Evolutionary conservation across 2,329 filamentous ascomycete genomes (phyloP).

Genomic region (Colletotrichum endophyticum): DNA sequence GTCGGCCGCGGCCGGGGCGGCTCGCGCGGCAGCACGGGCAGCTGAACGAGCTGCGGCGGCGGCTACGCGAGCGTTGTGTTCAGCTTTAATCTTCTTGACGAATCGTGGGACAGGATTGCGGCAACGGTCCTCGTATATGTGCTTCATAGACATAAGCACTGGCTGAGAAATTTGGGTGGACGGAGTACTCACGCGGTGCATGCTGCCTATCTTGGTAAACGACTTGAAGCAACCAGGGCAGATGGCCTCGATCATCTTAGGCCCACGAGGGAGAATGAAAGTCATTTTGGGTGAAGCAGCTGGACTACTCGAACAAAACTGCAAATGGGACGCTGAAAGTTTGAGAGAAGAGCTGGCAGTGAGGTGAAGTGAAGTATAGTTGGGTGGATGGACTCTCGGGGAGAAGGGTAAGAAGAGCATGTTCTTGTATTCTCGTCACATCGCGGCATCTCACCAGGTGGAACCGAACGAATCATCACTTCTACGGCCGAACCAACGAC

Average conservation of each 20-base stretch:
- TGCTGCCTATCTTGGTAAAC: conserved; percentile 6
- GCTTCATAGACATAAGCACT: background rate
- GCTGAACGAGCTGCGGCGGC: conserved; percentile 1
- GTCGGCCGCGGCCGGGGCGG: background rate
- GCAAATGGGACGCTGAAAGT: background rate
- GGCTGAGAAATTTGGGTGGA: no score
- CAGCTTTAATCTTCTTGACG: background rate
- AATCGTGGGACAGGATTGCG: background rate
- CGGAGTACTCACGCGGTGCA: background rate
- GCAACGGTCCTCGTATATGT: conserved; percentile 6
- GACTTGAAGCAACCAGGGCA: conserved; percentile 5
- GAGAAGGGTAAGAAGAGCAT: background rate
- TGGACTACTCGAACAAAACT: background rate
- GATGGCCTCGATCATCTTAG: conserved; percentile 4
- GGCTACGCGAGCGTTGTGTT: background rate
- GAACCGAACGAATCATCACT: background rate
- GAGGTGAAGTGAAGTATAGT: background rate
- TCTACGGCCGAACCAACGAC: background rate
- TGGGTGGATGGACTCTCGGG: background rate
- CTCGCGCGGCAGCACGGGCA: background rate
- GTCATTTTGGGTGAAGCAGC: background rate
- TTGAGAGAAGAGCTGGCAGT: background rate
- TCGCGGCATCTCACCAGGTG: background rate
- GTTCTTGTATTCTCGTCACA: background rate
- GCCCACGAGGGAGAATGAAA: background rate